phyloP scores from a whole-genome alignment of 305 asterid genomes.

The Solanum hybrid region DNA sequence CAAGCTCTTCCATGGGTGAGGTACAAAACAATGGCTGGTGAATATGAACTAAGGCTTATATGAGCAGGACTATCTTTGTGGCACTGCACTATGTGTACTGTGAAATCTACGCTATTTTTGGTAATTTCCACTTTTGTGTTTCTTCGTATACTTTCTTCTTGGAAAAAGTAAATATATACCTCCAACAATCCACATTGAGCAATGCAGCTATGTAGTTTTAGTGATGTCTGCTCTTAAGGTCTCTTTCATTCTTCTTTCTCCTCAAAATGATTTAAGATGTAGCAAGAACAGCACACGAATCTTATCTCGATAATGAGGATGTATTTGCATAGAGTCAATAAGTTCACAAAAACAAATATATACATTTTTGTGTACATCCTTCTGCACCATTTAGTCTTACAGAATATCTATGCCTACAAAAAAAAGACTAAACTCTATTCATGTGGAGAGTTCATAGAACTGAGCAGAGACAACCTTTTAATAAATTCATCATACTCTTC shows the following conservation, averaged over 20 bases:
- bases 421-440: background rate
- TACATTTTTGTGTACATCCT: background rate
- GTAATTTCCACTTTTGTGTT: background rate
- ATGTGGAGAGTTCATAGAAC: background rate
- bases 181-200: background rate
- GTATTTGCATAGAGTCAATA: background rate
- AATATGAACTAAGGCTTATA: slow-evolving; percentile 18
- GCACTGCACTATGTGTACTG: too few species aligned
- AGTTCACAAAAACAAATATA: background rate
- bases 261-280: too few species aligned
- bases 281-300: too few species aligned
- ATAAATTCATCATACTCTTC: slow-evolving; percentile 44
- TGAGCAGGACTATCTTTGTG: background rate
- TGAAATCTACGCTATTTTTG: background rate
- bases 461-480: slow-evolving; percentile 39
- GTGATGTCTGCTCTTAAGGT: background rate
- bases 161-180: background rate
- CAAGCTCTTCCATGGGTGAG: slow-evolving; percentile 28
- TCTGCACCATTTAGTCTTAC: background rate
- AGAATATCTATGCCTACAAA: background rate
- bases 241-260: too few species aligned
- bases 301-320: background rate
- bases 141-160: background rate
- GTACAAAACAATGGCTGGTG: slow-evolving; percentile 24
- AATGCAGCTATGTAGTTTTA: background rate